Conservation (phyloP, 2,329 filamentous ascomycete genomes). For the Trichophyton benhamiae region DNA sequence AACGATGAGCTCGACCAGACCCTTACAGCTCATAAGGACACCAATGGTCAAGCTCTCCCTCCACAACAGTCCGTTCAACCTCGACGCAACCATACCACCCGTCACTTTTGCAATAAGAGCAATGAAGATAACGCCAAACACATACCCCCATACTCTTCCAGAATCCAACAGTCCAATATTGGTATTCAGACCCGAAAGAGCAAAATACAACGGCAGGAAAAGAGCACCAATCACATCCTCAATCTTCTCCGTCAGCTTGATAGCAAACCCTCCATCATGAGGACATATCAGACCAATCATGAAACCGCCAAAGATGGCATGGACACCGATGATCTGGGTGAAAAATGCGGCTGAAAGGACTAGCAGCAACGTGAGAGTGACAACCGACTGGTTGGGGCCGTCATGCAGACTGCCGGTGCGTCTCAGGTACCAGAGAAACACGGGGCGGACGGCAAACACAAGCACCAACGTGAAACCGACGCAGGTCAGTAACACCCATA, state of each 20-base stretch:
- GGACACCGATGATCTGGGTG: constrained; percentile 79
- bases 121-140: constrained; percentile 66
- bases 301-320: constrained; percentile 90
- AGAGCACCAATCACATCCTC: constrained; percentile 78
- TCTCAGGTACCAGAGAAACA: constrained; percentile 61
- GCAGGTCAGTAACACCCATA: constrained; percentile 70
- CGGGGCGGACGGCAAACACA: constrained; percentile 57
- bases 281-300: constrained; percentile 75
- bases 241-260: constrained; percentile 82
- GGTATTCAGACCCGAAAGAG: constrained; percentile 77
- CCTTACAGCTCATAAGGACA: constrained; percentile 90
- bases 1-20: constrained; percentile 89
- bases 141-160: constrained; percentile 80
- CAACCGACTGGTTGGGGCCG: constrained; percentile 73
- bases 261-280: constrained; percentile 51
- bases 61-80: constrained; percentile 68
- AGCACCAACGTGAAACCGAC: constrained; percentile 67
- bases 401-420: constrained; percentile 69
- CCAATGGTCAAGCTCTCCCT: constrained; percentile 81
- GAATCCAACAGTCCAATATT: constrained; percentile 71
- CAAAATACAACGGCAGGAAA: constrained; percentile 86
- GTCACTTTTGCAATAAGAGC: constrained; percentile 78
- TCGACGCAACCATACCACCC: constrained; percentile 68
- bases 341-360: constrained; percentile 73
- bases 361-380: constrained; percentile 69